phyloP scores from a whole-genome alignment of 345 rosid species.

The Crucihimalaya himalaica region DNA sequence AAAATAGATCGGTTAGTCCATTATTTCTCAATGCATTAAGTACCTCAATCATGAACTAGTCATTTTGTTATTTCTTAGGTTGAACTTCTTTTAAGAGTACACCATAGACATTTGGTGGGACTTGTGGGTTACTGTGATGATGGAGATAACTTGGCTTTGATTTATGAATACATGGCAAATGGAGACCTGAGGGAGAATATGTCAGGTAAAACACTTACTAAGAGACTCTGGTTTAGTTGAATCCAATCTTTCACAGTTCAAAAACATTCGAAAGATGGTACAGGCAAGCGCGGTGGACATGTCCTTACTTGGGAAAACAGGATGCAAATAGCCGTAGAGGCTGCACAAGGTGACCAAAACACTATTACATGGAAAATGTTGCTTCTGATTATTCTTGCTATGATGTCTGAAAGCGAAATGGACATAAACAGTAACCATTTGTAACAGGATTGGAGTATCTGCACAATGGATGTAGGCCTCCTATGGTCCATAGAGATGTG shows the following conservation, averaged over 20 bases:
- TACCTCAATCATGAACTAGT: background rate
- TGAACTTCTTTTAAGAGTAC: slow-evolving; percentile 48
- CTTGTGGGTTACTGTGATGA: slow-evolving; percentile 58
- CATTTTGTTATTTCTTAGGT: slow-evolving; percentile 40
- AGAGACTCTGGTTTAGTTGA: background rate
- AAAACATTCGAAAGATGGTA: background rate
- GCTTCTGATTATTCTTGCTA: background rate
- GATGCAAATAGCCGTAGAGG: slow-evolving; percentile 49
- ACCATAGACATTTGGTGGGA: slow-evolving; percentile 50
- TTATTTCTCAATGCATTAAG: background rate
- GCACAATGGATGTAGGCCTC: slow-evolving; percentile 63
- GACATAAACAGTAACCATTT: background rate
- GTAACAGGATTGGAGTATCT: slow-evolving; percentile 45
- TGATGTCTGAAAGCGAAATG: background rate
- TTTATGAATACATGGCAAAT: slow-evolving; percentile 55
- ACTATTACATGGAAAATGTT: background rate
- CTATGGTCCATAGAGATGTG: slow-evolving; percentile 61
- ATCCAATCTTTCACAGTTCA: background rate
- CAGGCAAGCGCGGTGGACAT: slow-evolving; percentile 27
- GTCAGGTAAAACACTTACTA: slow-evolving; percentile 33
- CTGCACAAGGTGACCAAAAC: slow-evolving; percentile 53
- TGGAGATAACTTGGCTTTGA: slow-evolving; percentile 42
- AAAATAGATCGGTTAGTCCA: background rate
- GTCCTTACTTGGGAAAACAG: slow-evolving; percentile 52
- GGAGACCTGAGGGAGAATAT: slow-evolving; percentile 49